A percentile compares a stretch with the other conserved stretches of the same genome.
Evolutionary conservation across 805 yeast genomes (phyloP).

Genomic region (Kodamaea laetipori): DNA sequence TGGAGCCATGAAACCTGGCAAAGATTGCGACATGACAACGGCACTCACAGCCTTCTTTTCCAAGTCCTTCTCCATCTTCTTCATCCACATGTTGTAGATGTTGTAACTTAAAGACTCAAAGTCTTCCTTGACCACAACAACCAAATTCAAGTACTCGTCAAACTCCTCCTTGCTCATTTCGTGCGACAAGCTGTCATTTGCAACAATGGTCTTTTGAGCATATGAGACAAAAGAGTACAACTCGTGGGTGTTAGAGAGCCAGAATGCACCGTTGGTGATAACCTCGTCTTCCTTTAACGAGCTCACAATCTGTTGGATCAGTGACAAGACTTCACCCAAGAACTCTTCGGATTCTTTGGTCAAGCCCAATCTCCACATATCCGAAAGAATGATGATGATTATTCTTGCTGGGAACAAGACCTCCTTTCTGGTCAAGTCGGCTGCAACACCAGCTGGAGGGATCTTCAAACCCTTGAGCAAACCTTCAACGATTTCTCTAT

Average conservation of each 20-base stretch:
- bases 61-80: conserved; percentile 85
- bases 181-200: conserved; percentile 73
- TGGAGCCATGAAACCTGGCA: conserved; percentile 93
- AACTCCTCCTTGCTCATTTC: conserved; percentile 91
- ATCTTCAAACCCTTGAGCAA: conserved; percentile 80
- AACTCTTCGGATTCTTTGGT: conserved; percentile 90
- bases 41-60: conserved; percentile 95
- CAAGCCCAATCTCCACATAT: conserved; percentile 97
- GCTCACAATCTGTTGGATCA: conserved; percentile 82
- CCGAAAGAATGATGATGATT: conserved; percentile 85
- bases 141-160: conserved; percentile 83
- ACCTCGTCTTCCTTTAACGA: conserved; percentile 82
- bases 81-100: conserved; percentile 96
- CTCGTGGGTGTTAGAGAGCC: conserved; percentile 97
- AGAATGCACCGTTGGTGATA: conserved; percentile 91
- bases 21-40: conserved; percentile 87
- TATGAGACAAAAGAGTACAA: conserved; percentile 90
- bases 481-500: conserved; percentile 84
- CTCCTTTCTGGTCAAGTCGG: conserved; percentile 81
- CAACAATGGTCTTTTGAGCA: conserved; percentile 89
- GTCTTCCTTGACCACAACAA: conserved; percentile 90
- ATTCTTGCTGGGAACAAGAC: conserved; percentile 96
- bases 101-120: conserved; percentile 90
- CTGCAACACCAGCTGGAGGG: conserved; percentile 84
- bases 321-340: conserved; percentile 83